Evolutionary conservation across 257 asterid genomes (phyloP).

Genomic region (Gentiana straminea): DNA sequence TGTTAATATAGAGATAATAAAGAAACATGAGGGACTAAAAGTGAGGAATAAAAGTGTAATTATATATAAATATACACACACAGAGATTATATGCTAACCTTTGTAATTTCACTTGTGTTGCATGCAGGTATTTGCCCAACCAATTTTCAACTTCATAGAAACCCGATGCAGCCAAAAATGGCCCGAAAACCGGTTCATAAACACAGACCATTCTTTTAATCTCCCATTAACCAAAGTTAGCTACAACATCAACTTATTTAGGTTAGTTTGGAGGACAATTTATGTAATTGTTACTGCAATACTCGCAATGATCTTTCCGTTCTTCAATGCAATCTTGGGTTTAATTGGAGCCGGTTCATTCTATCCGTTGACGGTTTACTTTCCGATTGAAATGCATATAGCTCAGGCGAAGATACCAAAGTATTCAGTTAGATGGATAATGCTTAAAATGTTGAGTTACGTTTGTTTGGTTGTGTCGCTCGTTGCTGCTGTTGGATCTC

Average conservation of each 20-base stretch:
- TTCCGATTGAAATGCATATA: conserved; percentile 30
- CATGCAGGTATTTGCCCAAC: conserved; percentile 23
- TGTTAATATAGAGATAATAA: background rate
- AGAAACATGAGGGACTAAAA: too few species aligned
- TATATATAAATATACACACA: too few species aligned
- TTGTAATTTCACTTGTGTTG: background rate
- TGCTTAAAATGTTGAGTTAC: conserved; percentile 15
- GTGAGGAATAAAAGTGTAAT: too few species aligned
- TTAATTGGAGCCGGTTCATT: conserved; percentile 28
- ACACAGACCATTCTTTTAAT: conserved; percentile 10
- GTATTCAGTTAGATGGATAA: conserved; percentile 20
- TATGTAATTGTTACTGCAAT: conserved; percentile 20
- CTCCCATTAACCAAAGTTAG: conserved; percentile 6
- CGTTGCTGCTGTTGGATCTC: conserved; percentile 27
- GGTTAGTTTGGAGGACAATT: conserved; percentile 22
- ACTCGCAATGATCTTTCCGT: conserved; percentile 22
- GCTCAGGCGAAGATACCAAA: conserved; percentile 16
- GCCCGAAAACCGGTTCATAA: conserved; percentile 15
- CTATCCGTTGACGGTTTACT: conserved; percentile 30
- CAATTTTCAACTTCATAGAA: conserved; percentile 24
- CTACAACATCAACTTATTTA: conserved; percentile 7
- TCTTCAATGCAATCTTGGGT: conserved; percentile 25
- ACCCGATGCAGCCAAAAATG: background rate
- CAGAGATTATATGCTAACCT: too few species aligned
- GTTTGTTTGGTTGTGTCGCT: conserved; percentile 19